Base-by-base conservation (phyloP, 2,329 filamentous ascomycete species). In the Aphanoascus verrucosus region DNA sequence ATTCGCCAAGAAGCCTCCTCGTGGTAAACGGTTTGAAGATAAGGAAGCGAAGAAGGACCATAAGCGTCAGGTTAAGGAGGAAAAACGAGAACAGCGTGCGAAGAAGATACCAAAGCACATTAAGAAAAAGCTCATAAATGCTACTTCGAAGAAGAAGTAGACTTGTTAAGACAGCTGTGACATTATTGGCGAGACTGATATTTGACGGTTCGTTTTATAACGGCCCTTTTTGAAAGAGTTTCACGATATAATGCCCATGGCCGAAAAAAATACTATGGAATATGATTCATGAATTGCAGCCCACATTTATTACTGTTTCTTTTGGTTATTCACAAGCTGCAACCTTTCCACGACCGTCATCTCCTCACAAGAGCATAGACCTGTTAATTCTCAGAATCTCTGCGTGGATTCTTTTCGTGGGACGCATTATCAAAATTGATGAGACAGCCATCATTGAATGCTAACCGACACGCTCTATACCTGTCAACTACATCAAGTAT, bases 21-120 rank as follows among this genome's bases (percentile, higher is more conserved):
- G 89, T 34, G 90, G 90, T 1, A 89, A 88, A 68, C 81, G 85
- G 57, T 91, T 94, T 63, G 84, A 93, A 66, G 88, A 96, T 63
- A 96, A 96, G 71, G 88, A 95, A 11, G 81, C 81, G 55, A 97
- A 96, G 69, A 85, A 84, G 60, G 82, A 81, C 59, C 93, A 96
- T 69, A 98, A 98, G 69, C 80, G 82, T 67, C 84, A 85, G 1
- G 85, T 96, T 61, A 98, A 97, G 72, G 91, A 96, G 64, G 91
- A 90, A 64, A 96, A 95, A 74, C 83, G 88, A 35, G 90, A 96
- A 69, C 89, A 94, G 74, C 77, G 93, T 56, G 88, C 91, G 69
- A 86, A 87, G 3, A 98, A 98, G 76, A 94, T 98, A 72, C 91
- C 93, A 0, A 98, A 98, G 73, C 83, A 94, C 66, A 60, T 95